Conservation (phyloP, 148 eudicot species). For the Camellia lanceoleosa region DNA sequence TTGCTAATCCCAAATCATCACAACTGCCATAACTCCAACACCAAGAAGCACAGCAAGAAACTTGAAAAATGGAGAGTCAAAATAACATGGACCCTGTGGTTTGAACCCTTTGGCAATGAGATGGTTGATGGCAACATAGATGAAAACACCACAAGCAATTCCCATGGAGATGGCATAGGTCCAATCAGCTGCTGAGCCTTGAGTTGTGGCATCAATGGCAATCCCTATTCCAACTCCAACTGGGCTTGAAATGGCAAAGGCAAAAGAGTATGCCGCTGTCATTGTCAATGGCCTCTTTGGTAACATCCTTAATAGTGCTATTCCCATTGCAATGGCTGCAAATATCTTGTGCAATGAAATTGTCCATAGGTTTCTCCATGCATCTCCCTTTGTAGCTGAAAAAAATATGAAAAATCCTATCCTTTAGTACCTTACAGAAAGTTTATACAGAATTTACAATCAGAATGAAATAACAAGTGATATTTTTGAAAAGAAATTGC, state of each 20-base stretch:
- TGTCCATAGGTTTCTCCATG: constrained; percentile 82
- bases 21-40: constrained; percentile 58
- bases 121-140: constrained; percentile 77
- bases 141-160: constrained; percentile 68
- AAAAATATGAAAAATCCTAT: neutral
- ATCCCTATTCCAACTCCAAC: constrained; percentile 73
- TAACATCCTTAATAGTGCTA: constrained; percentile 68
- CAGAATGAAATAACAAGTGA: too few species aligned
- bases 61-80: constrained; percentile 62
- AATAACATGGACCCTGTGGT: constrained; percentile 39
- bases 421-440: too few species aligned
- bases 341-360: constrained; percentile 75
- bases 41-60: constrained; percentile 63
- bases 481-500: too few species aligned
- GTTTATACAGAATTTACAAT: too few species aligned
- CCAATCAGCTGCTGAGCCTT: constrained; percentile 65
- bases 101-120: constrained; percentile 71
- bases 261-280: constrained; percentile 55
- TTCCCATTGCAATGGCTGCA: constrained; percentile 79
- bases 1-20: constrained; percentile 61
- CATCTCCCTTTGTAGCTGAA: constrained; percentile 58
- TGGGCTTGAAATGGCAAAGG: constrained; percentile 81
- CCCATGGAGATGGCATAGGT: constrained; percentile 69
- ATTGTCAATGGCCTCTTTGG: constrained; percentile 65
- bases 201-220: constrained; percentile 60